Base-by-base conservation (phyloP, 192 early-diverging fungal genomes). In the Gigaspora rosea region DNA sequence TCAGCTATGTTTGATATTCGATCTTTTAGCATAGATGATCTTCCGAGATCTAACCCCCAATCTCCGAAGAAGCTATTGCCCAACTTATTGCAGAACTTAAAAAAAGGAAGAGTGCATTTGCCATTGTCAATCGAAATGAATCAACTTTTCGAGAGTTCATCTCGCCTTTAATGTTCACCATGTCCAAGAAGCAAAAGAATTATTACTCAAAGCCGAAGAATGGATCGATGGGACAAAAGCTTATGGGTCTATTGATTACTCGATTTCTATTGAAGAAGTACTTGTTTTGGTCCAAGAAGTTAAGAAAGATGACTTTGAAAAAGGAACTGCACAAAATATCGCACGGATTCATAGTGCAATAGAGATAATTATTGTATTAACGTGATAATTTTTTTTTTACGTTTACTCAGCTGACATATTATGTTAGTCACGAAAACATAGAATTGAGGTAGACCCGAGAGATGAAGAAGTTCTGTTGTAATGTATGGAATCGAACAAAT, bases 401-500 rank as follows among this genome's bases (percentile, higher is more conserved):
- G 7, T 41, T 2, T 41, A 41, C 41, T 41, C 7, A 41, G 2
- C 41, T 2, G 7, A 41, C 41, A 41, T 41, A 41, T 41, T 41
- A 41, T 41, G 2, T 41, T 6, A 41, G 50, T 22, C 47, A 52
- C 0, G 2, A 71, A 71, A 51, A 18, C 1, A 9, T 33, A 71
- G 27, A 11, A 71, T 71, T 32, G 49, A 54, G 48, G 22, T 50
- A 51, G 18, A 11, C 13, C n/a, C 47, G 9, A 13, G 13, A 9
- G 49, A 52, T 16, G 27, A 48, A 32, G 41, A 47, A 6, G 36
- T 47, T 68, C 33, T 10, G n/a, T 68, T 46, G 35, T 51, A 50
- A 50, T 54, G 22, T 54, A 51, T 52, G 68, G 71, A n/a, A 73
- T 73, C 46, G 71, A 61, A 59, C 71, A n/a, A 73, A 61, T 59